A percentile compares a stretch with the other conserved stretches of the same genome.
These are phyloP conservation scores for Mycena leptocephala DNA, from an alignment of 768 basidiomycete genomes.

Conservation along the genomic window DNA sequence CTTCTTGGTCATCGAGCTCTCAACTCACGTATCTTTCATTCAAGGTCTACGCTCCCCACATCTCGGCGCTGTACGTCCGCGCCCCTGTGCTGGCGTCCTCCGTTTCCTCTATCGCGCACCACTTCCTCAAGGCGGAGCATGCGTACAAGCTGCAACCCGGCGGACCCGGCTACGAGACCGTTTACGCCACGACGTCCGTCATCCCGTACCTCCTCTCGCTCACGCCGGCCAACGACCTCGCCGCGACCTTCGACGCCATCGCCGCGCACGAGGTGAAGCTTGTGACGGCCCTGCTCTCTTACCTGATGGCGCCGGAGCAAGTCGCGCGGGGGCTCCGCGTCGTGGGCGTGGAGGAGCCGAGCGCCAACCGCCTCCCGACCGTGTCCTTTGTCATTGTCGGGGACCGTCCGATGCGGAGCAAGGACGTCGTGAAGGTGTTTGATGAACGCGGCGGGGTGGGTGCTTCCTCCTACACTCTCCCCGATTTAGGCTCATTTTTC, in stretches of 20 bases:
- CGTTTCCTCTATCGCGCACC: slow-evolving; percentile 75
- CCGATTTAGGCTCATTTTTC: slow-evolving; percentile 1
- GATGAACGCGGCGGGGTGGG: slow-evolving; percentile 77
- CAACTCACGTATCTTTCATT: neutral
- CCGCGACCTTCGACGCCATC: slow-evolving; percentile 71
- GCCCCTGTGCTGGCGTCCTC: slow-evolving; percentile 63
- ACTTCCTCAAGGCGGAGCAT: slow-evolving; percentile 71
- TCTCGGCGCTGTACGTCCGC: slow-evolving; percentile 77
- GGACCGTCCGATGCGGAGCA: slow-evolving; percentile 69
- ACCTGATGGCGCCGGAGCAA: slow-evolving; percentile 66
- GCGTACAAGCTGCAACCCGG: slow-evolving; percentile 81
- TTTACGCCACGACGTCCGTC: slow-evolving; percentile 73
- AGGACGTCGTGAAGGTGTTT: slow-evolving; percentile 75
- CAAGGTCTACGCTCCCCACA: slow-evolving; percentile 85
- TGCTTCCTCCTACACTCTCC: slow-evolving; percentile 24
- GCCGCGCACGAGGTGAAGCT: slow-evolving; percentile 75
- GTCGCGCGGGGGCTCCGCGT: slow-evolving; percentile 74
- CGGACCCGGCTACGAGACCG: slow-evolving; percentile 82
- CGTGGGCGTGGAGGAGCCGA: slow-evolving; percentile 71
- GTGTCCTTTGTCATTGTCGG: slow-evolving; percentile 82
- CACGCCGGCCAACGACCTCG: slow-evolving; percentile 63
- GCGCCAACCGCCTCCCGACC: slow-evolving; percentile 72
- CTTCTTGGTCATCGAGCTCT: neutral
- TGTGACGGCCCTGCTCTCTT: slow-evolving; percentile 68
- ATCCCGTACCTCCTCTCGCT: slow-evolving; percentile 77